Evolutionary conservation across 1,284 basidiomycete genomes (phyloP), one percentile per base, ranked within the genome.

Genomic region (Gomphus bonarii): DNA sequence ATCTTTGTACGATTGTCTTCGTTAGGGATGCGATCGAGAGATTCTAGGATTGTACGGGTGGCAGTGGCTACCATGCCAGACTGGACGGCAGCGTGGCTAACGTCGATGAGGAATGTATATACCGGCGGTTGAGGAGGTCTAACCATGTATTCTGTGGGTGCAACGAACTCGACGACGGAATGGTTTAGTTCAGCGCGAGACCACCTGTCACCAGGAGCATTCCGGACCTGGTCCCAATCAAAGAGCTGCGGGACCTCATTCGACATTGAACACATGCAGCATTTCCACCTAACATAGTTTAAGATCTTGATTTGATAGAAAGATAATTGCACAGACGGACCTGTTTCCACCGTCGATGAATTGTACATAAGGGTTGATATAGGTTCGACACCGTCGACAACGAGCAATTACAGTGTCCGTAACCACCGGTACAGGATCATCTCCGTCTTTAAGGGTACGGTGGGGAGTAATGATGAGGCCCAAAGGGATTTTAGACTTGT

Each of bases 111-210:
- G 77, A 99, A 98, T 57, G 95, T 83, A 72, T 97, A 98, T 55
- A 97, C 91, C 16, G 95, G 92, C 11, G 97, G 93, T 71, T 98
- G 97, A 43, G 97, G 97, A 16, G 97, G 91, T 62, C 97, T 89
- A 66, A 94, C 94, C 95, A 99, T 98, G 74, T 99, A 99, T 73
- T 99, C 97, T 1, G 95, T 95, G 9, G 97, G 95, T 3, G 97
- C 97, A 60, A 99, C 88, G 67, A 88, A 99, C 71, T 99, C 97
- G 60, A 99, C 93, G 18, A 91, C 91, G 50, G 85, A 82, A 69
- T 93, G 84, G 68, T 97, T 98, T 60, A 99, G 79, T 73, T 99
- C 97, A 7, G 91, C 84, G 61, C 97, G 85, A 50, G 83, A 75
- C 93, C 95, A 99, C 58, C 97, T 78, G 72, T 99, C 95, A 7